Evolutionary conservation across 148 eudicot genomes (phyloP).

Genomic region (Rhododendron williamsianum): DNA sequence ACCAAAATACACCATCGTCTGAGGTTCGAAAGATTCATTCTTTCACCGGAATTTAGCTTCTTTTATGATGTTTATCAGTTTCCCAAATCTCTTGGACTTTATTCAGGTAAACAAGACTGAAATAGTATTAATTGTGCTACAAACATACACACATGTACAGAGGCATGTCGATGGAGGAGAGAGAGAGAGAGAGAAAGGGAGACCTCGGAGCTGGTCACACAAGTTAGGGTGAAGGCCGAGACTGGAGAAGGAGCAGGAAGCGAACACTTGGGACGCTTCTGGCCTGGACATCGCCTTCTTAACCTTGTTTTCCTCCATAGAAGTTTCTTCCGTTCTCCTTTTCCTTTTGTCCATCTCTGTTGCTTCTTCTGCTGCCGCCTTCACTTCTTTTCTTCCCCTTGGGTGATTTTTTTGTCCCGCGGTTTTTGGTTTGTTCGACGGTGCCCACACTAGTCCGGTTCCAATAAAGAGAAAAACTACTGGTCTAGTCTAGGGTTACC

Average conservation of each 20-base stretch:
- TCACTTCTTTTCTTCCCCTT: neutral
- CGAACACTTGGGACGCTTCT: slow-evolving; percentile 41
- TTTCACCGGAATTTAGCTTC: neutral
- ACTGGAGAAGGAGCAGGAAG: slow-evolving; percentile 71
- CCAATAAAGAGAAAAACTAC: neutral
- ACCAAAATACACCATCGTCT: neutral
- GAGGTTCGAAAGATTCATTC: neutral
- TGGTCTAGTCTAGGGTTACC: too few species aligned
- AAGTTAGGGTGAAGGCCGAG: slow-evolving; percentile 75
- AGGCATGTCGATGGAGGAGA: neutral
- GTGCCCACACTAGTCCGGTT: neutral
- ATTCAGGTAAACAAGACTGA: neutral
- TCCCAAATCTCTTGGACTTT: neutral
- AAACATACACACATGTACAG: too few species aligned
- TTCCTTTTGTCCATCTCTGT: slow-evolving; percentile 14
- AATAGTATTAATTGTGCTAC: neutral
- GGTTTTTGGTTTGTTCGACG: neutral
- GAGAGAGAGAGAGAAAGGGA: neutral
- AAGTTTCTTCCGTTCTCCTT: slow-evolving; percentile 5
- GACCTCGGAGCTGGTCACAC: slow-evolving; percentile 81
- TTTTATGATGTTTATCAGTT: neutral
- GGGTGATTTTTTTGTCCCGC: neutral
- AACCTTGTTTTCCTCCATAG: slow-evolving; percentile 9
- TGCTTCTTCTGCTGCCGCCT: neutral
- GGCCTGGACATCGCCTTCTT: neutral